Base-by-base conservation (phyloP, 306 rosid genomes). In the Luffa acutangula region DNA sequence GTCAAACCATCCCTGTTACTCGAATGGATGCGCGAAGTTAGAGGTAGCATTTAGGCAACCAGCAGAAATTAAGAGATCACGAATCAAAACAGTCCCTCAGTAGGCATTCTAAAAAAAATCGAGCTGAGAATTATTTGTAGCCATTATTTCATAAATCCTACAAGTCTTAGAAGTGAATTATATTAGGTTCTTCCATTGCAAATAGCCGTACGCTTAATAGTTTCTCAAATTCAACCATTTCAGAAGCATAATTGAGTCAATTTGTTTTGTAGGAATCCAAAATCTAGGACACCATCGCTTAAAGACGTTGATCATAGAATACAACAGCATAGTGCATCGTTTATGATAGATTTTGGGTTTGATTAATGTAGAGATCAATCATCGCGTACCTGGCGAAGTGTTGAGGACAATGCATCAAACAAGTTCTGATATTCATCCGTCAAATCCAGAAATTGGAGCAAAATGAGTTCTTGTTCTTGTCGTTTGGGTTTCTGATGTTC, bases 1-100 rank as follows among this genome's bases (percentile, higher is more conserved):
- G 21, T 95, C 97, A 73, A 93, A 63, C 97, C 97, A 95, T 62
- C 94, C 99, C 99, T 95, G 86, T 63, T 31, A 73, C 78, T 74
- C 78, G 8, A 74, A 51, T 33, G 31, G 42, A 74, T 74, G 56
- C 6, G 8, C 62, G 3, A 21, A 71, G 39, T 71, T 71, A 17
- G 51, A 18, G 31, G 74, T 37, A 34, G 7, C 75, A 69, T 69
- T 42, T 69, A 53, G 13, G 36, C 36, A 82, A 17, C 37, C 13
- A 59, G 10, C 3, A n/a, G 53, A 76, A 79, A 0, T 37, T 43
- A 63, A 45, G 34, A 33, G 34, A 48, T 45, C 17, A 7, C 37
- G 4, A 64, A 45, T 17, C 6, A 73, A 63, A 70, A 37, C 66
- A 74, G 12, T 74, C 25, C 60, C 77, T 12, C 20, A 7, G 37